Evolutionary conservation across 2,329 filamentous ascomycete species (phyloP), one percentile per base, ranked within the genome.

Genomic region (Periglandula ipomoeae): DNA sequence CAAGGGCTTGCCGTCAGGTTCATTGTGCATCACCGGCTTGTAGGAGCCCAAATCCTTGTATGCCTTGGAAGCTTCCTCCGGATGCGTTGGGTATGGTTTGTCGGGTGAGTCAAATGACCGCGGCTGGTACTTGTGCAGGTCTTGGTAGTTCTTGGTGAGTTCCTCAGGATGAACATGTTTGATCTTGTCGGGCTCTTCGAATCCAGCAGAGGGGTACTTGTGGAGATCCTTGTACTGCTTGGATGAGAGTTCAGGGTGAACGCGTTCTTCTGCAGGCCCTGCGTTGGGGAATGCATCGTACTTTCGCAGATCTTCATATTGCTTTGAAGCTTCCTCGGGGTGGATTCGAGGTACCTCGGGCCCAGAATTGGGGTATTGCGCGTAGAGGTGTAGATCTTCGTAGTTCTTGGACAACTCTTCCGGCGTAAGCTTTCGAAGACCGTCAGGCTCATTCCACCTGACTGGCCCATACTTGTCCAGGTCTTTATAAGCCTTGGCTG

Each of bases 21-120:
- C 66, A 27, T 67, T 64, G 37, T 66, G 58, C 37, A 53, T 59
- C 47, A 68, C 65, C 3, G 63, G 51, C 30, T 61, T 59, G 44
- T 74, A 74, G 22, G 61, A 61, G 30, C 65, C 59, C 34, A 74
- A 60, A 44, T 74, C 71, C 45, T 64, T 64, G 48, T 71, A 72
- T 30, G 58, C 55, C 57, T 67, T 67, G 20, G 62, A 57, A 5
- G 57, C 59, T 51, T 69, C 64, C 52, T 68, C 66, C 1, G 65
- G 61, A 27, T 66, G 56, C 15, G 53, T 52, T 2, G 61, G 61
- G 26, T 62, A 59, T 7, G 56, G 50, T 41, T 50, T 56, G 27
- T 58, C 53, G 7, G 53, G 45, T 2, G 59, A 57, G 34, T 62
- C 62, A 45, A 67, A 65, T 4, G 52, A 51, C 19, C 55, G 53